Evolutionary conservation across 2,329 filamentous ascomycete genomes (phyloP).

Genomic region (Talaromyces amestolkiae): DNA sequence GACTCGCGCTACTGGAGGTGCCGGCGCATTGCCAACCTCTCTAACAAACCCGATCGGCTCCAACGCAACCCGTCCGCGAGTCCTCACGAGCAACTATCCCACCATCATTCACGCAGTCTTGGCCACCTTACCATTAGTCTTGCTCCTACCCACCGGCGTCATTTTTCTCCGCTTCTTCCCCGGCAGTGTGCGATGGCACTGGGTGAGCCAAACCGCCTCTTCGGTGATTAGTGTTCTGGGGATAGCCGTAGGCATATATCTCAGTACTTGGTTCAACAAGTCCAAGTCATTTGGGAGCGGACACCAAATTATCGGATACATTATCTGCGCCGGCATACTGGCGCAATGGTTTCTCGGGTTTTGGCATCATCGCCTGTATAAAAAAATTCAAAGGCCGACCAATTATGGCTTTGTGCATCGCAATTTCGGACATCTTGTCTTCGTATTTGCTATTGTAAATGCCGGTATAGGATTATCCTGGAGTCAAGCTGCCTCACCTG

Average conservation of each 20-base stretch:
- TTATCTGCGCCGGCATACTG: neutral
- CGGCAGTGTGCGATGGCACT: conserved; percentile 12
- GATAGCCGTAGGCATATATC: neutral
- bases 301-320: conserved; percentile 10
- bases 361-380: conserved; percentile 15
- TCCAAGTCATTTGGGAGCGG: conserved; percentile 3
- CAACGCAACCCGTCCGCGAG: neutral
- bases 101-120: conserved; percentile 11
- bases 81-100: conserved; percentile 4
- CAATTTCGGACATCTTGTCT: conserved; percentile 9
- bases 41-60: neutral
- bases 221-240: conserved; percentile 10
- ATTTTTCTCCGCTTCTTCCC: conserved; percentile 11
- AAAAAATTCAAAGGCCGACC: conserved; percentile 3
- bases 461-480: conserved; percentile 9
- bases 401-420: conserved; percentile 9
- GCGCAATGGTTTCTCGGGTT: conserved; percentile 11
- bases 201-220: conserved; percentile 11
- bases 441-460: conserved; percentile 6
- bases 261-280: conserved; percentile 11
- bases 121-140: conserved; percentile 8
- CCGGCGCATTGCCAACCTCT: conserved; percentile 7
- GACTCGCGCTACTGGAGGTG: conserved; percentile 6
- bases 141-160: conserved; percentile 8
- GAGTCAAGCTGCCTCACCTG: conserved; percentile 9